Base-by-base conservation (phyloP, 129 eudicot species). In the Apium graveolens region DNA sequence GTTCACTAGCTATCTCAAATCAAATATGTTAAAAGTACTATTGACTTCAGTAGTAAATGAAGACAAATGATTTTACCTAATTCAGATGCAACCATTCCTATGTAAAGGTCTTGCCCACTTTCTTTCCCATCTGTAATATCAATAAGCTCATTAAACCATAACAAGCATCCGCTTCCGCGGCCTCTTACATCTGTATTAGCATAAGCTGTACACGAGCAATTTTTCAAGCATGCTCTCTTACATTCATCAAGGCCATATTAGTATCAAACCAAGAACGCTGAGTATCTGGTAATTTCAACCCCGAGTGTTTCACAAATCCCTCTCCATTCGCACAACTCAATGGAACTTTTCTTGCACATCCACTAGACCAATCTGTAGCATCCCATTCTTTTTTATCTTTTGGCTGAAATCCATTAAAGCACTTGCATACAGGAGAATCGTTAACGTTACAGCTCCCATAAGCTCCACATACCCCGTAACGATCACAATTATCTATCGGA, bases 161-260 rank as follows among this genome's bases (percentile, higher is more conserved):
- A 75, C 83, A 89, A 83, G 79, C 95, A 91, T 45, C 97, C 93
- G 24, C 82, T 80, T n/a, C 96, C 92, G 0, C 85, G 66, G 1
- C 78, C 80, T 12, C 83, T 78, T 18, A 83, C 38, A 78, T 85
- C 83, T 8, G 76, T 55, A 75, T 81, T 84, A 16, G 90, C 77
- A 63, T 87, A 91, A 24, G 89, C 93, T 5, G 74, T 37, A 74
- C 97, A 91, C 2, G 86, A 80, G 75, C 95, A 87, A 31, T 89
- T 84, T 35, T 35, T 83, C 79, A 73, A 76, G 86, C 97, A 89
- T 12, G 31, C 60, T 10, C 0, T 20, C 83, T 82, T 63, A 45
- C 97, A 91, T 21, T 91, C 86, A 14, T 11, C 76, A 4, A 86
- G 78, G 20, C 65, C 91, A 80, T 76, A 75, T 53, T 78, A 38